Evolutionary conservation across 1,139 yeast species (phyloP), one percentile per base, ranked within the genome.

Genomic region (Kurtzmaniella quercitrusa): DNA sequence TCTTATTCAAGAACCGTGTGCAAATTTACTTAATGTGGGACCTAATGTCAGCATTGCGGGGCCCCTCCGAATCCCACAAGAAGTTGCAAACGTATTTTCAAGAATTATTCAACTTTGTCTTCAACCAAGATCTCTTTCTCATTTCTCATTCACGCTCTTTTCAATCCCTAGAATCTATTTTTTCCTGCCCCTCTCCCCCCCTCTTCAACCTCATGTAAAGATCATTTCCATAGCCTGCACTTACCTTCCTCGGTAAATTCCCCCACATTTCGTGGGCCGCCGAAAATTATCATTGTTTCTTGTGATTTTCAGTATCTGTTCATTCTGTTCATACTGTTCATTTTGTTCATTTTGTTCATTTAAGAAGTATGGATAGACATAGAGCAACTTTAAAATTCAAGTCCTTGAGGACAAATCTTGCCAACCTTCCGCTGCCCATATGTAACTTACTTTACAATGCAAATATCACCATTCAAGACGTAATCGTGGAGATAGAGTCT

Each of bases 401-500:
- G 42, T 65, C 70, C 14, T 54, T 76, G 44, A 62, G 81, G 51
- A 71, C 79, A 21, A 81, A 82, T 53, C 68, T 85, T 42, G 78
- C 80, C 34, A 79, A 79, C 51, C 63, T 85, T 31, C 91, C 93
- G 0, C 62, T 76, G 1, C 63, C 70, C 18, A 54, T 82, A 31
- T 65, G 79, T 4, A 65, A 70, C 31, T 60, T 75, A 38, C 64
- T 84, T 27, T 75, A 73, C 56, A 69, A 72, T 45, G 79, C 84
- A 6, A 74, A 77, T 50, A 75, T 82, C 44, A 67, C 63, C 37
- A 76, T 81, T 7, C 91, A 84, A 54, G 77, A 79, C 56, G 82
- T 84, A 15, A 75, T 84, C 8, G 63, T 85, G 7, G 86, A 70
- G 55, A 43, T 68, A 38, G 59, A 66, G 47, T 58, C 48, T 39